These are phyloP conservation scores for Plasmodium vivax DNA, from an alignment of 169 alveolate genomes.

Conservation along the genomic window DNA sequence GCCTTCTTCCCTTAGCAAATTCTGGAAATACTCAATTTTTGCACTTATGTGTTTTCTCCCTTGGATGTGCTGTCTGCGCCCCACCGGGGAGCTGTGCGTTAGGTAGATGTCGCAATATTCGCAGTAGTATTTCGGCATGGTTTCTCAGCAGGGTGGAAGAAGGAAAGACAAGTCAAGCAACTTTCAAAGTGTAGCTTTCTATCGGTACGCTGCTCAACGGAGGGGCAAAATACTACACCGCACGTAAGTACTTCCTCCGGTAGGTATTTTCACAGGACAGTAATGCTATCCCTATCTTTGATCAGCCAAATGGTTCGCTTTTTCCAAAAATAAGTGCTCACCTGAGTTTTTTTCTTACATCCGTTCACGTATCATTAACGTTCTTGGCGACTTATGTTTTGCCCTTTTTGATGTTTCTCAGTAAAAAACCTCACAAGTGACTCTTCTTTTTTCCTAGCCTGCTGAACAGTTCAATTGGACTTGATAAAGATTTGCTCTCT, in stretches of 20 bases:
- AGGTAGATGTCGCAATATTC: slow-evolving; percentile 99
- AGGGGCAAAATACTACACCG: neutral
- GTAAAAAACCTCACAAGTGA: neutral
- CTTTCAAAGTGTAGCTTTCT: neutral
- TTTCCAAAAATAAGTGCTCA: neutral
- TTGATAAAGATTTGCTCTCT: neutral
- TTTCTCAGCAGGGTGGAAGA: slow-evolving; percentile 4
- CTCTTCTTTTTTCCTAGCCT: neutral
- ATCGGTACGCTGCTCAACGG: neutral
- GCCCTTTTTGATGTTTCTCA: neutral
- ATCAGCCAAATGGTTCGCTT: neutral
- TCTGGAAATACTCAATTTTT: slow-evolving; percentile 97
- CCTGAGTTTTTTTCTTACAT: neutral
- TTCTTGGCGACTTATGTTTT: neutral
- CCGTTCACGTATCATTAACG: neutral
- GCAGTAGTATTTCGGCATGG: slow-evolving; percentile 99
- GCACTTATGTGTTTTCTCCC: slow-evolving; percentile 98
- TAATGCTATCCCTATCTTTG: neutral
- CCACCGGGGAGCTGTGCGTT: slow-evolving; percentile 99
- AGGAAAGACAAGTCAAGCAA: neutral
- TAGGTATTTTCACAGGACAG: neutral
- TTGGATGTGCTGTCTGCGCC: slow-evolving; percentile 97
- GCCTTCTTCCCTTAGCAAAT: slow-evolving; percentile 79
- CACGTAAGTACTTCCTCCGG: neutral
- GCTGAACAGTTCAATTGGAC: neutral